Evolutionary conservation across 345 rosid species (phyloP), one percentile per base, ranked within the genome.

Genomic region (Aethionema arabicum): DNA sequence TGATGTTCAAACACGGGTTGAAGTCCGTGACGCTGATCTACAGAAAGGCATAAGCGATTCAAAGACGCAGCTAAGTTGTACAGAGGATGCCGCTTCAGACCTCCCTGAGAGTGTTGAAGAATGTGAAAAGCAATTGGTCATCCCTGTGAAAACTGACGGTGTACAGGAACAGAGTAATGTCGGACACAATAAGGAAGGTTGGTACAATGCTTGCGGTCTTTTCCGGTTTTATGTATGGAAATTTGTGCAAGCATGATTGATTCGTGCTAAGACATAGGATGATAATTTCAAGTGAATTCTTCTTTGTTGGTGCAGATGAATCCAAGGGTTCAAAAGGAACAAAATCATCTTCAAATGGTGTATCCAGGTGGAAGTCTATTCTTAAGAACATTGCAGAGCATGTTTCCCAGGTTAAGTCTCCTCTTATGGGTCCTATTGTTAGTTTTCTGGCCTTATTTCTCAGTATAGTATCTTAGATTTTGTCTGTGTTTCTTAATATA

Each of bases 1-100:
- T 58, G 81, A 83, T 6, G 74, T 93, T 68, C 90, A 80, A 74
- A 87, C 96, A 63, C 85, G 99, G 60, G 73, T 93, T 52, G 90
- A 90, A 73, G 88, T 84, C 62, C 76, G 67, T 12, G 87, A 91
- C 56, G 65, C 70, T 44, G 82, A 83, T 71, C 75, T 80, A 52
- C 85, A 83, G 67, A 79, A 84, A 45, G 87, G 80, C 16, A 67
- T 81, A 57, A 74, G 54, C 32, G 84, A 80, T 33, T 30, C 76
- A 44, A 68, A 66, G 50, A 43, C 74, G 70, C 85, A 76, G 50
- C 62, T 83, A 63, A 77, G 72, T 52, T 72, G 63, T 66, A 61
- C 56, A 6, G 87, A 72, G 54, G 85, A 74, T 72, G 67, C 77
- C 57, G 50, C 82, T 11, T 64, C 86, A 45, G 85, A 83, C 56